Percentiles rank a stretch among this genome's conserved stretches.
Conservation (phyloP, 257 asterid species). For the Rhazya stricta region DNA sequence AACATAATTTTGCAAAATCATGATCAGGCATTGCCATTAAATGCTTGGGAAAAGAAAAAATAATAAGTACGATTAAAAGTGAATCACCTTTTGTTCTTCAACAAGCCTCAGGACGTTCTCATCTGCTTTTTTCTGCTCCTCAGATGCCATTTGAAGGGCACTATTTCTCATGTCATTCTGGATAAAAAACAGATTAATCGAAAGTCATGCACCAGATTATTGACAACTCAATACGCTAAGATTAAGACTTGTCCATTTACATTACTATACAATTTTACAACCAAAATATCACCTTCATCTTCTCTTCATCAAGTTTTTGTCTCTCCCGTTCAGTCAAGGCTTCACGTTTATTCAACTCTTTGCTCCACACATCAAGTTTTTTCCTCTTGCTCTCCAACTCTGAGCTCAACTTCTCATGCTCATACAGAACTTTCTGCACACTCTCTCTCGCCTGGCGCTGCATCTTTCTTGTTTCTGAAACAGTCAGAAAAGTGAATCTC, state of each 20-base stretch:
- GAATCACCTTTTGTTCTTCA: constrained; percentile 74
- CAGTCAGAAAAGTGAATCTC: not conserved
- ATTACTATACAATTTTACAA: constrained; percentile 4
- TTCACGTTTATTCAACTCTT: constrained; percentile 76
- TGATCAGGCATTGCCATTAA: not conserved
- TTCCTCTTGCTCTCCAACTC: constrained; percentile 64
- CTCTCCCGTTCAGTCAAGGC: constrained; percentile 71
- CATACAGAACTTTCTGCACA: constrained; percentile 56
- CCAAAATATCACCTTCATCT: constrained; percentile 44
- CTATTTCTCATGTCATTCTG: constrained; percentile 71
- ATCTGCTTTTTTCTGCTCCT: constrained; percentile 71
- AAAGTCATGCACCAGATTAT: not conserved
- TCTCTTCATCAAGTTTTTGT: constrained; percentile 82
- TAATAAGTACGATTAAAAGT: not conserved
- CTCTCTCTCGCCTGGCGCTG: constrained; percentile 71
- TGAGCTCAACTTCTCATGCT: constrained; percentile 57
- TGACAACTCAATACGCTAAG: constrained; percentile 4
- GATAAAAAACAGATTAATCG: not conserved
- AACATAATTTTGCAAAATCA: not conserved
- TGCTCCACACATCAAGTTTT: constrained; percentile 69
- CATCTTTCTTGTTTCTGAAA: constrained; percentile 68
- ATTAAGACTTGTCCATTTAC: not conserved
- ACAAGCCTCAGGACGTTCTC: constrained; percentile 70
- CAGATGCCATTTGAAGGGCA: constrained; percentile 73
- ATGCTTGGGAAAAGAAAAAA: not conserved